phyloP scores from a whole-genome alignment of 169 alveolate genomes.

The Toxoplasma gondii region DNA sequence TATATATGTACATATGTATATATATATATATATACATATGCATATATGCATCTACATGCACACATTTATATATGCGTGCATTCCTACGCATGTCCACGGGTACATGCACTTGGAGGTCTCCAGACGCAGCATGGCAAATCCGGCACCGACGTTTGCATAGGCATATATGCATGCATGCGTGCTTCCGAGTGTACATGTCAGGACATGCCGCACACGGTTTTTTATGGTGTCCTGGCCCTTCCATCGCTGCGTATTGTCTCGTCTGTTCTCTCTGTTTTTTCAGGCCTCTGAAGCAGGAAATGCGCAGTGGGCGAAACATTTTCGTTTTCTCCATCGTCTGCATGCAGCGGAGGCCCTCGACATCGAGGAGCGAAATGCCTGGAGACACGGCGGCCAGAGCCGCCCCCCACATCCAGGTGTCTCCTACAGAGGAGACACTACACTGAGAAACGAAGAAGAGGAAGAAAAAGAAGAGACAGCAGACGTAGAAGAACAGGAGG shows the following conservation, averaged over 20 bases:
- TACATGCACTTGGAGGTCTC: too few species aligned
- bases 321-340: conserved; percentile 24
- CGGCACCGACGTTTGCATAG: too few species aligned
- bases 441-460: not conserved
- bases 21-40: not conserved
- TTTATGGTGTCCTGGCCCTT: too few species aligned
- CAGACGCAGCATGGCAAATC: too few species aligned
- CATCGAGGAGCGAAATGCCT: not conserved
- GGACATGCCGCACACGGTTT: too few species aligned
- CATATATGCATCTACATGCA: not conserved
- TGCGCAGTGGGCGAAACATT: conserved; percentile 29
- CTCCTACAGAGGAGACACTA: too few species aligned
- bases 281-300: conserved; percentile 31
- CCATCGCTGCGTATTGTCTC: not conserved
- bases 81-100: not conserved
- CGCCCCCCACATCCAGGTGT: too few species aligned
- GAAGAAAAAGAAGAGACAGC: not conserved
- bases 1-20: not conserved
- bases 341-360: conserved; percentile 26
- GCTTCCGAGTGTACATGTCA: not conserved
- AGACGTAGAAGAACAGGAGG: not conserved
- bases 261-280: not conserved
- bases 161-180: not conserved
- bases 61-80: not conserved
- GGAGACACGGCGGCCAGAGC: not conserved